Evolutionary conservation across 225 moss, liverwort and hornwort species (phyloP).

Genomic region (Takakia lepidozioides): DNA sequence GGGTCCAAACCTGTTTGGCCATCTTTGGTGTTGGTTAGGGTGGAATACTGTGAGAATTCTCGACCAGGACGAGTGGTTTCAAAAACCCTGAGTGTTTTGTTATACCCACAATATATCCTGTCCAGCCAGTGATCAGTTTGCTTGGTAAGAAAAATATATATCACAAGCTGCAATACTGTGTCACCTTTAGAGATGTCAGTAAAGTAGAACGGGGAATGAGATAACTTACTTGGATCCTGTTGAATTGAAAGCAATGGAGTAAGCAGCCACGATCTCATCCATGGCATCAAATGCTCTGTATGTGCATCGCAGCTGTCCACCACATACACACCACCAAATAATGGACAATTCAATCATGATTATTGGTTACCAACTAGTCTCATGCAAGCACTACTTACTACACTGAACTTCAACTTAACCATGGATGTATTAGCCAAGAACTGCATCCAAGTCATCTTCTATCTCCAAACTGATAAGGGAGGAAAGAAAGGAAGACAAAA

Average conservation of each 20-base stretch:
- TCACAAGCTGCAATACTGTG: background rate
- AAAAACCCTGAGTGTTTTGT: constrained; percentile 84
- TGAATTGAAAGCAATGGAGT: constrained; percentile 78
- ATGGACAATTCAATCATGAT: too few relatives aligned
- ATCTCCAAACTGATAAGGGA: too few relatives aligned
- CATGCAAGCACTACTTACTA: too few relatives aligned
- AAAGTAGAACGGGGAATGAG: too few relatives aligned
- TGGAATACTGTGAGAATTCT: constrained; percentile 83
- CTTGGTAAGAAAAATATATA: background rate
- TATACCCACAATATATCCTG: constrained; percentile 94
- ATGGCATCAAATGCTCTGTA: constrained; percentile 95
- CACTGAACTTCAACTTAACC: too few relatives aligned
- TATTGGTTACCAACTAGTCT: too few relatives aligned
- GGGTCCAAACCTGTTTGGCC: constrained; percentile 99
- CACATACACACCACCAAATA: too few relatives aligned
- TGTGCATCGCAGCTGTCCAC: constrained; percentile 76
- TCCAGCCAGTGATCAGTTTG: background rate
- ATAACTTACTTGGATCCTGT: constrained; percentile 60
- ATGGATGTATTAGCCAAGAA: too few relatives aligned
- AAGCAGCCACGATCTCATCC: constrained; percentile 95
- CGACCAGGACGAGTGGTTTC: constrained; percentile 89
- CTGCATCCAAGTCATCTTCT: too few relatives aligned
- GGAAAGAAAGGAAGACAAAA: too few relatives aligned
- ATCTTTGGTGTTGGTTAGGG: constrained; percentile 73
- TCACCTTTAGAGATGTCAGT: background rate